Evolutionary conservation across 2,329 filamentous ascomycete species (phyloP).

Genomic region (Phaeosphaeria sp.): DNA sequence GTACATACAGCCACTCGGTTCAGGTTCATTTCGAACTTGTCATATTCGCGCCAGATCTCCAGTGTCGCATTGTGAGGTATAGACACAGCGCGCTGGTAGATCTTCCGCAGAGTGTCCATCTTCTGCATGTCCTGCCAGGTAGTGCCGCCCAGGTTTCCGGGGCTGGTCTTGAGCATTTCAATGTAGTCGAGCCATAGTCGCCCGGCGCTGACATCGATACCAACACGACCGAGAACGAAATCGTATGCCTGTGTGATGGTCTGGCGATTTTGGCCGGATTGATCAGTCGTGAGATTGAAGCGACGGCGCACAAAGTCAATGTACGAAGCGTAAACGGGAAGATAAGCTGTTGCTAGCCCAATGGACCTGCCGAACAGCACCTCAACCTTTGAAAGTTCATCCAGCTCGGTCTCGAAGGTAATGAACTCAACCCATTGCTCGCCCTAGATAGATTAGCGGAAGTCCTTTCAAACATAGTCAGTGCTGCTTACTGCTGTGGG

Average conservation of each 20-base stretch:
- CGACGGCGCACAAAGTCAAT: conserved; percentile 92
- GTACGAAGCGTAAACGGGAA: conserved; percentile 90
- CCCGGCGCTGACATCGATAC: conserved; percentile 88
- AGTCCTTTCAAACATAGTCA: conserved; percentile 6
- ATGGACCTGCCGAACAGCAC: conserved; percentile 83
- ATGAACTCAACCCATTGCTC: conserved; percentile 91
- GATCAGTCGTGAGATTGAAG: conserved; percentile 84
- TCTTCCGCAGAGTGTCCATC: conserved; percentile 90
- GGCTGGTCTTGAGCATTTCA: conserved; percentile 87
- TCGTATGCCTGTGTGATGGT: conserved; percentile 89
- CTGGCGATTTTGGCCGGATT: conserved; percentile 75
- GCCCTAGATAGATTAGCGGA: conserved; percentile 70
- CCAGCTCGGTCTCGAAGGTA: conserved; percentile 86
- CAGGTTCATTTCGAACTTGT: conserved; percentile 90
- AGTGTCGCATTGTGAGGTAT: conserved; percentile 86
- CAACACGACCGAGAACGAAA: conserved; percentile 87
- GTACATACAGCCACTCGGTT: conserved; percentile 85
- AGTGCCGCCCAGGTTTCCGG: conserved; percentile 82
- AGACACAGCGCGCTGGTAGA: conserved; percentile 87
- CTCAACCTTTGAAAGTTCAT: conserved; percentile 82
- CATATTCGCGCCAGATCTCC: conserved; percentile 94
- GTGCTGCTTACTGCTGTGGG: conserved; percentile 80
- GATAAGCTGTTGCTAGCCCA: conserved; percentile 77
- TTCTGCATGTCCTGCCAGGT: conserved; percentile 98
- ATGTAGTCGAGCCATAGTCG: conserved; percentile 95